Evolutionary conservation across 345 rosid genomes (phyloP).

Genomic region (Odontarrhena argentea): DNA sequence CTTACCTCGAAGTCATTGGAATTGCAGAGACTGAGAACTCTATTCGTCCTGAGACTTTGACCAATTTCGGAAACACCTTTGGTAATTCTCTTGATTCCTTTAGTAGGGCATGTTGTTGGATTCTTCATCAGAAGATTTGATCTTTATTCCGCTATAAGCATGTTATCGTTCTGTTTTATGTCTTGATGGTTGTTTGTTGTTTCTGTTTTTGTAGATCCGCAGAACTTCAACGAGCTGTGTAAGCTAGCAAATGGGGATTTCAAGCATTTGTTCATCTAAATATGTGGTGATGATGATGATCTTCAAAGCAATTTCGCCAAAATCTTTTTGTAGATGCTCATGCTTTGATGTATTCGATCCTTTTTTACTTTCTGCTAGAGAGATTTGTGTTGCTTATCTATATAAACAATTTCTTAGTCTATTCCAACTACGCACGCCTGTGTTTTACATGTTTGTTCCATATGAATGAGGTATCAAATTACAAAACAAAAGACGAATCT

Average conservation of each 20-base stretch:
- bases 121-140: neutral
- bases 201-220: slow-evolving; percentile 51
- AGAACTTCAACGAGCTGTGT: slow-evolving; percentile 74
- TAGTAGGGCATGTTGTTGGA: neutral
- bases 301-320: neutral
- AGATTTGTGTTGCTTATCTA: neutral
- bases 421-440: neutral
- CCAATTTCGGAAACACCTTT: slow-evolving; percentile 73
- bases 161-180: slow-evolving; percentile 1
- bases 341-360: neutral
- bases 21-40: slow-evolving; percentile 68
- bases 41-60: slow-evolving; percentile 69
- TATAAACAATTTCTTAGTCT: neutral
- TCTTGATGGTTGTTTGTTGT: neutral
- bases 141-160: too few relatives aligned
- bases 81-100: slow-evolving; percentile 46
- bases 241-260: slow-evolving; percentile 84
- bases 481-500: neutral
- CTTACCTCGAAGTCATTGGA: slow-evolving; percentile 81
- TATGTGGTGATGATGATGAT: neutral
- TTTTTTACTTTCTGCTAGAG: neutral
- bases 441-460: neutral
- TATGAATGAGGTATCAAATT: neutral
- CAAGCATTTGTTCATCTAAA: slow-evolving; percentile 68
- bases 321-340: neutral